Evolutionary conservation across 2,329 filamentous ascomycete genomes (phyloP).

Genomic region (Plectosphaerella cucumerina): DNA sequence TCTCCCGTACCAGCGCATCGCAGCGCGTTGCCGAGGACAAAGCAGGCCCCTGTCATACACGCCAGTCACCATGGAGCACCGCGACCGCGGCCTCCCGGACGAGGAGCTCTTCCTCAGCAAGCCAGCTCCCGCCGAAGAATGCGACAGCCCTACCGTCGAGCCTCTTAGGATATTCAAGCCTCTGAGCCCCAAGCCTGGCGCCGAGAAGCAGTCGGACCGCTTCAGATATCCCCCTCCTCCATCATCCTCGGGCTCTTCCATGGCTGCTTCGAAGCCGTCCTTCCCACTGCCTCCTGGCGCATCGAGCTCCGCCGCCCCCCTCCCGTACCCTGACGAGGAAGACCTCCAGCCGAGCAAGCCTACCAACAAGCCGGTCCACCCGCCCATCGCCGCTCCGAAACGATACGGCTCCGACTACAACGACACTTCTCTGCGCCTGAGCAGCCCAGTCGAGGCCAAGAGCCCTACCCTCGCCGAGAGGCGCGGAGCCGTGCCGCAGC

Average conservation of each 20-base stretch:
- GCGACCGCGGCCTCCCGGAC: constrained; percentile 63
- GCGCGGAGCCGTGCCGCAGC: constrained; percentile 75
- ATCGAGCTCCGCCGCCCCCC: constrained; percentile 62
- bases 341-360: constrained; percentile 41
- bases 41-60: constrained; percentile 10
- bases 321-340: constrained; percentile 73
- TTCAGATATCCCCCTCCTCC: constrained; percentile 47
- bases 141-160: constrained; percentile 74
- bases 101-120: constrained; percentile 79
- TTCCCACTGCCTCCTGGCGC: constrained; percentile 65
- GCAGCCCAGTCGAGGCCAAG: constrained; percentile 52
- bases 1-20: constrained; percentile 14
- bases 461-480: constrained; percentile 71
- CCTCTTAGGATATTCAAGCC: constrained; percentile 83
- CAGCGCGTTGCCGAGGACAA: no score
- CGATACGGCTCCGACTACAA: constrained; percentile 42
- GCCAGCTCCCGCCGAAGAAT: constrained; percentile 41
- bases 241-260: constrained; percentile 28
- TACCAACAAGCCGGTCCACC: constrained; percentile 29
- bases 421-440: constrained; percentile 50
- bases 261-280: constrained; percentile 45
- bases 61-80: constrained; percentile 37
- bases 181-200: constrained; percentile 55
- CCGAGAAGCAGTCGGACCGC: constrained; percentile 30
- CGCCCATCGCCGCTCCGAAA: constrained; percentile 35